Evolutionary conservation across 225 moss, liverwort and hornwort species (phyloP).

Genomic region (Ulota crispa): DNA sequence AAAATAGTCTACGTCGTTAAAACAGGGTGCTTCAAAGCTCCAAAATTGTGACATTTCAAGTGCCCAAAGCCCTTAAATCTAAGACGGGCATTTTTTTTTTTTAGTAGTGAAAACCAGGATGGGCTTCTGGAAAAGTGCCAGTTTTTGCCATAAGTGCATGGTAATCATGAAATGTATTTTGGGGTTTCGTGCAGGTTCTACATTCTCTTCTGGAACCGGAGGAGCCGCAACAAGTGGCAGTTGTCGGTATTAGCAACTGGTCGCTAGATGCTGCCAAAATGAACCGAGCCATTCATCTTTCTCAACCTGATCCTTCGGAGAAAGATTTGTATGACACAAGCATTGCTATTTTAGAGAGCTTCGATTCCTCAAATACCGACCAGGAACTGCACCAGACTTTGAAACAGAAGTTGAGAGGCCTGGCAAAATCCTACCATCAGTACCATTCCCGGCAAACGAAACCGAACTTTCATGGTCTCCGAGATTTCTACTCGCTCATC

Average conservation of each 20-base stretch:
- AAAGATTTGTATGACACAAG: conserved; percentile 55
- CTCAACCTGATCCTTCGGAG: conserved; percentile 62
- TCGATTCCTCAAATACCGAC: conserved; percentile 25
- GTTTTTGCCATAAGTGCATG: not conserved
- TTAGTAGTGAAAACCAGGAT: not conserved
- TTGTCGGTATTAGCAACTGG: conserved; percentile 72
- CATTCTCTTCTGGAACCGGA: conserved; percentile 65
- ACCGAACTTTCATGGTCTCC: conserved; percentile 61
- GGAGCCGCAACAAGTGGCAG: conserved; percentile 59
- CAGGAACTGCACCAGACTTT: conserved; percentile 27
- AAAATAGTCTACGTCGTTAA: not conserved
- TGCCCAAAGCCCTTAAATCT: not conserved
- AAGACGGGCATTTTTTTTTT: not conserved
- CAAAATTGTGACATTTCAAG: not conserved
- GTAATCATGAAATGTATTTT: not conserved
- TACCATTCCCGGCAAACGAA: conserved; percentile 55
- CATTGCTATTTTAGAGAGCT: conserved; percentile 56
- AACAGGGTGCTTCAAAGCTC: not conserved
- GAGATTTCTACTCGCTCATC: conserved; percentile 64
- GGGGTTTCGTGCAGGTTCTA: conserved; percentile 36
- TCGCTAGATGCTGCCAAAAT: conserved; percentile 72
- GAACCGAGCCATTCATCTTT: conserved; percentile 69
- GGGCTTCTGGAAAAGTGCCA: not conserved
- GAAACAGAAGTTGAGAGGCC: conserved; percentile 32
- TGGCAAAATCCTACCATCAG: conserved; percentile 45